These are phyloP conservation scores for Lactarius tabidus DNA, from an alignment of 768 basidiomycete species.

Conservation along the genomic window DNA sequence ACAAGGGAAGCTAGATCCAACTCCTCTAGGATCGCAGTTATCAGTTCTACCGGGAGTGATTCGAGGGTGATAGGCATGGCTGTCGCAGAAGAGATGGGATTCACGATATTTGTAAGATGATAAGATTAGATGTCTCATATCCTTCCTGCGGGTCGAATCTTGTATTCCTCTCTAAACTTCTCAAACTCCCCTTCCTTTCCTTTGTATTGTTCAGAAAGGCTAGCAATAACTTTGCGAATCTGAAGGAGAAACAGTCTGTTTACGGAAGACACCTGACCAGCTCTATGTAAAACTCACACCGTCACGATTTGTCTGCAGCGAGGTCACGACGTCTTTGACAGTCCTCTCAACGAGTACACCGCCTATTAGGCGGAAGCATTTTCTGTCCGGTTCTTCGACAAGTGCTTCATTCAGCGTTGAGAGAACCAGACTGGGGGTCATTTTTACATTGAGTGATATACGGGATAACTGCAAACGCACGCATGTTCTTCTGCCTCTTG, in stretches of 20 bases:
- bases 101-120: neutral
- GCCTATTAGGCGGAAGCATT: constrained; percentile 95
- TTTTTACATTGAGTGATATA: constrained; percentile 6
- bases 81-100: neutral
- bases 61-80: constrained; percentile 23
- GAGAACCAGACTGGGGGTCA: constrained; percentile 72
- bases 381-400: constrained; percentile 79
- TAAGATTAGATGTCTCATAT: constrained; percentile 22
- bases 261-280: constrained; percentile 20
- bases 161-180: constrained; percentile 71
- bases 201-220: constrained; percentile 83
- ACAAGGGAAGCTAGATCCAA: constrained; percentile 62
- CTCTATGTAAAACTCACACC: constrained; percentile 51
- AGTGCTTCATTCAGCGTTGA: constrained; percentile 80
- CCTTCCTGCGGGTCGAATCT: constrained; percentile 52
- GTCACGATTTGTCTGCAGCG: constrained; percentile 82
- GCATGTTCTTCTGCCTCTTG: constrained; percentile 93
- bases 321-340: constrained; percentile 90
- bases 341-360: constrained; percentile 95
- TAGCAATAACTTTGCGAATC: constrained; percentile 80
- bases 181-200: constrained; percentile 82
- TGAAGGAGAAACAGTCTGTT: constrained; percentile 33
- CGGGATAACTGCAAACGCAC: constrained; percentile 44
- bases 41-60: constrained; percentile 69
- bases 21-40: constrained; percentile 66